A percentile compares a stretch with the other conserved stretches of the same genome.
phyloP scores from a whole-genome alignment of 2,329 filamentous ascomycete genomes.

The Triangularia verruculosa region DNA sequence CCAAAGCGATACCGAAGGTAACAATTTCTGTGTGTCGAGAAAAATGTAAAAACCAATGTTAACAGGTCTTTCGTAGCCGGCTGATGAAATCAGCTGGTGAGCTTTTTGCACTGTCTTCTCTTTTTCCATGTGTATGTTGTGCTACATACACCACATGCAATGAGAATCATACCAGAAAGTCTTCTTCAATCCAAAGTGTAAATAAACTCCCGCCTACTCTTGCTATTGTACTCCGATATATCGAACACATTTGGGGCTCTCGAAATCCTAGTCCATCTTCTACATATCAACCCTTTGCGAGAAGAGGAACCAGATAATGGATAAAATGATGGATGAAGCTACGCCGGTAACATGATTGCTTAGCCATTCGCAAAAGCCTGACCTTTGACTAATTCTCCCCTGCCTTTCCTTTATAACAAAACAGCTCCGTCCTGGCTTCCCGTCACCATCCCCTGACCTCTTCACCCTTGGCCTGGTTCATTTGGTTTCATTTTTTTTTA shows the following conservation, averaged over 20 bases:
- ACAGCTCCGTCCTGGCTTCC: not conserved
- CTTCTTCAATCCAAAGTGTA: not conserved
- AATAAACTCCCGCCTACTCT: not conserved
- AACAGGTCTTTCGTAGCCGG: not conserved
- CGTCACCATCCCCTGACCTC: not conserved
- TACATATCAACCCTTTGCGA: not conserved
- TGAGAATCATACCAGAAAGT: not conserved
- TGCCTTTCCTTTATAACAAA: not conserved
- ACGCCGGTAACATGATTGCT: slow-evolving; percentile 12
- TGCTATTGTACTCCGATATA: not conserved
- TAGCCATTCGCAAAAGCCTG: not conserved
- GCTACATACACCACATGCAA: not conserved
- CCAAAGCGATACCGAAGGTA: too few species aligned
- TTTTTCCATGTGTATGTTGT: not conserved
- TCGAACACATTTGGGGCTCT: not conserved
- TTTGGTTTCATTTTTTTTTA: not conserved
- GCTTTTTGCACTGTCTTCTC: not conserved
- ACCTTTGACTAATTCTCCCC: not conserved
- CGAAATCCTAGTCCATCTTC: not conserved
- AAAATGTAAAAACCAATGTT: not conserved
- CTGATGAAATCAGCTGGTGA: not conserved
- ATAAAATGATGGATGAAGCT: slow-evolving; percentile 18
- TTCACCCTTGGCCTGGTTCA: not conserved
- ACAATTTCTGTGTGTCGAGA: too few species aligned
- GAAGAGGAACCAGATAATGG: not conserved